phyloP scores from a whole-genome alignment of 2,329 filamentous ascomycete species.

The Pseudonectria foliicola region DNA sequence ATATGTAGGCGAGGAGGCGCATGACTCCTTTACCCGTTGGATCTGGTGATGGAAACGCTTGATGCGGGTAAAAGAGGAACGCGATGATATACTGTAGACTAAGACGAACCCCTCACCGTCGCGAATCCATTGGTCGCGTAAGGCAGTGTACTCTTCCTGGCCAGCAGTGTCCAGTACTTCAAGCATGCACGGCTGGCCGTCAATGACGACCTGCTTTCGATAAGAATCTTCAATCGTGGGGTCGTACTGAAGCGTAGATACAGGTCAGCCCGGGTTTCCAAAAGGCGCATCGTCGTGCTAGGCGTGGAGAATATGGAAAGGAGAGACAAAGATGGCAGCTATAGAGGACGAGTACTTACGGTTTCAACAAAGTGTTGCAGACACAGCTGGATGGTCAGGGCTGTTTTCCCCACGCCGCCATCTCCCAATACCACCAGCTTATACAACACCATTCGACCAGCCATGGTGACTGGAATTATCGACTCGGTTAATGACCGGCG shows the following conservation, averaged over 20 bases:
- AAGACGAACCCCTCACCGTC: slow-evolving; percentile 96
- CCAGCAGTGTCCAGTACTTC: slow-evolving; percentile 96
- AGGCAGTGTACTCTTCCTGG: slow-evolving; percentile 95
- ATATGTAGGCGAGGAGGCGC: slow-evolving; percentile 67
- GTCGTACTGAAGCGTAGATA: slow-evolving; percentile 55
- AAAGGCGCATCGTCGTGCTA: slow-evolving; percentile 1
- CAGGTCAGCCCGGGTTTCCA: slow-evolving; percentile 8
- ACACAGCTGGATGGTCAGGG: slow-evolving; percentile 92
- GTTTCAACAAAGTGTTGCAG: slow-evolving; percentile 98
- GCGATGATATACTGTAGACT: slow-evolving; percentile 97
- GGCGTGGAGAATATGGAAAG: slow-evolving; percentile 5
- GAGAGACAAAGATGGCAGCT: slow-evolving; percentile 2
- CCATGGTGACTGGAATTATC: slow-evolving; percentile 48
- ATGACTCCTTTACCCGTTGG: slow-evolving; percentile 91
- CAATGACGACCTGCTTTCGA: slow-evolving; percentile 86
- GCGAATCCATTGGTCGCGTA: slow-evolving; percentile 96
- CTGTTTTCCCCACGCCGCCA: slow-evolving; percentile 90
- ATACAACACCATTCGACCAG: slow-evolving; percentile 91
- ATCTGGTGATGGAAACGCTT: slow-evolving; percentile 96
- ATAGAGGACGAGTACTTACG: slow-evolving; percentile 36
- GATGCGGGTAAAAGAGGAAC: slow-evolving; percentile 91
- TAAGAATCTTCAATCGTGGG: slow-evolving; percentile 86
- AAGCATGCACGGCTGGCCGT: slow-evolving; percentile 91
- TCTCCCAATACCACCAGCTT: slow-evolving; percentile 94
- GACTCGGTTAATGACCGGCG: slow-evolving; percentile 13